Conservation (phyloP, 2,329 filamentous ascomycete genomes). For the Botryotinia convoluta region DNA sequence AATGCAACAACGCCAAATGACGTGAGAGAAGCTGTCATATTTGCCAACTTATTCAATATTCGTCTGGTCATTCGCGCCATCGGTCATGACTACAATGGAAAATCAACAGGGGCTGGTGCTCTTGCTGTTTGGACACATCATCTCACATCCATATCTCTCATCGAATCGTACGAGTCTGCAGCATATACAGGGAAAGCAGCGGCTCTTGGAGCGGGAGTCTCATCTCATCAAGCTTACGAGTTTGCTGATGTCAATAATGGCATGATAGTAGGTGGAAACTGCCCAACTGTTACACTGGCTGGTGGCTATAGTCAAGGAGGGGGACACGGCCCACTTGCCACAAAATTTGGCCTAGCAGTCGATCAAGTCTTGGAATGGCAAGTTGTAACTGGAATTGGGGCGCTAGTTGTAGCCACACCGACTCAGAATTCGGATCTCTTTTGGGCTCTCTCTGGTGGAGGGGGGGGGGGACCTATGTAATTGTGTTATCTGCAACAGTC, state of each 20-base stretch:
- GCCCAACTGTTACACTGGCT: constrained; percentile 37
- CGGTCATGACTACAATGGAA: constrained; percentile 49
- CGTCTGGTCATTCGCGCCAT: constrained; percentile 51
- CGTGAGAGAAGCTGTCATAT: constrained; percentile 38
- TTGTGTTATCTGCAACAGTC: constrained; percentile 52
- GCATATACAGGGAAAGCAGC: background rate
- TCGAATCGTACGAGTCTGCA: background rate
- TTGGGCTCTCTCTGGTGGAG: constrained; percentile 61
- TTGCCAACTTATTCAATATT: constrained; percentile 40
- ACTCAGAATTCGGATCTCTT: constrained; percentile 54
- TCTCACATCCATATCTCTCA: background rate
- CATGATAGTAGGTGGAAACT: background rate
- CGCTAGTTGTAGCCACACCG: constrained; percentile 46
- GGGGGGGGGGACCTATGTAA: constrained; percentile 56
- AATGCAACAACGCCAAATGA: constrained; percentile 27
- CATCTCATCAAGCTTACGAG: background rate
- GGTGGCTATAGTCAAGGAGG: constrained; percentile 58
- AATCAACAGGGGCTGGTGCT: constrained; percentile 1
- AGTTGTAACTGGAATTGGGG: constrained; percentile 50
- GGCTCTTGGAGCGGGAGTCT: background rate
- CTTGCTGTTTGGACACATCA: background rate
- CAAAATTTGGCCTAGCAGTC: constrained; percentile 54
- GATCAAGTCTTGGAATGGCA: constrained; percentile 57
- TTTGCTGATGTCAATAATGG: background rate
- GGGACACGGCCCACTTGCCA: constrained; percentile 53